Percentiles rank a stretch among this genome's conserved stretches.
These are phyloP conservation scores for Colletotrichum theobromicola DNA, from an alignment of 2,329 filamentous ascomycete genomes.

Conservation along the genomic window DNA sequence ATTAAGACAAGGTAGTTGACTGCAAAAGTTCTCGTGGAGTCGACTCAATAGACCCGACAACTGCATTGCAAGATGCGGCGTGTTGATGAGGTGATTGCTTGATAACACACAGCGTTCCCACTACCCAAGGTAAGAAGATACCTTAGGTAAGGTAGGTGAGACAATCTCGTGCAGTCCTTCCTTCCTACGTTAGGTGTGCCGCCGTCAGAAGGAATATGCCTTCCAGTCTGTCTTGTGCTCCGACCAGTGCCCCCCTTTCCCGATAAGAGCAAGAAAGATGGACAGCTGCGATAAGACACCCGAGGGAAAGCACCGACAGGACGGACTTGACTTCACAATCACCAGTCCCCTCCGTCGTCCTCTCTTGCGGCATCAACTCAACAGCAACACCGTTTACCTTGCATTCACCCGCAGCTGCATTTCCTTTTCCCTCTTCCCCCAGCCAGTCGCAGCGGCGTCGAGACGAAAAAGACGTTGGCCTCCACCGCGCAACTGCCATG, in stretches of 20 bases:
- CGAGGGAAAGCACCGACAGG: not conserved
- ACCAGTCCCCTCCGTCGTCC: not conserved
- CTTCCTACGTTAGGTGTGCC: no score
- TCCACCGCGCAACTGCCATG: not conserved
- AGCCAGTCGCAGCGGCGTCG: not conserved
- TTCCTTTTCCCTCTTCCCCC: not conserved
- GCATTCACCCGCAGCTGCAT: not conserved
- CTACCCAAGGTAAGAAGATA: not conserved
- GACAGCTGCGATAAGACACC: not conserved
- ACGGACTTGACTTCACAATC: not conserved
- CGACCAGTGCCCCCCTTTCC: not conserved
- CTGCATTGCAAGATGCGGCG: not conserved
- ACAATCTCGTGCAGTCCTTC: not conserved
- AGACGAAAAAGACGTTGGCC: not conserved
- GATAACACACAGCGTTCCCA: not conserved
- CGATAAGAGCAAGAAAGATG: not conserved
- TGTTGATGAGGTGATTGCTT: not conserved
- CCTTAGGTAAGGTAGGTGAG: not conserved
- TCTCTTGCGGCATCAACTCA: not conserved
- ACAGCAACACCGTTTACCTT: not conserved
- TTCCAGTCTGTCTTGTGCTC: not conserved
- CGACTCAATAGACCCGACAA: not conserved
- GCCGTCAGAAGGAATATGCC: not conserved
- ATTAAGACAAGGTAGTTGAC: no score
- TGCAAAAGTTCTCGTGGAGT: not conserved